Conservation (phyloP, 495 filamentous ascomycete species). For the Acidomyces sp. region DNA sequence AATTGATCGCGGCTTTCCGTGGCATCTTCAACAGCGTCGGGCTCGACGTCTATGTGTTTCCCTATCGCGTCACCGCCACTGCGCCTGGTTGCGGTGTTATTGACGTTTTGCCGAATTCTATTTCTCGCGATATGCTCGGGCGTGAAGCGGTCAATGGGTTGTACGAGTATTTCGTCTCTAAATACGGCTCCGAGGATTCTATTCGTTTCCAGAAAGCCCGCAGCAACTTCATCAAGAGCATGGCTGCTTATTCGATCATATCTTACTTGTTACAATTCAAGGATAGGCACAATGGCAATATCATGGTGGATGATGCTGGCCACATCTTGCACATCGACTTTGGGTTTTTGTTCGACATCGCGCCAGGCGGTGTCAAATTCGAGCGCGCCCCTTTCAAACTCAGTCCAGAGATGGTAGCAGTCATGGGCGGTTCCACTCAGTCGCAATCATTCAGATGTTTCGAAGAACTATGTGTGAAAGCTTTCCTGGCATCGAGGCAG, state of each 20-base stretch:
- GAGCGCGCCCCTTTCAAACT: constrained; percentile 98
- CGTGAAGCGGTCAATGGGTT: constrained; percentile 94
- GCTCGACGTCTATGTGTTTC: constrained; percentile 91
- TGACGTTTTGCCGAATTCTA: constrained; percentile 91
- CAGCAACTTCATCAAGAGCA: constrained; percentile 97
- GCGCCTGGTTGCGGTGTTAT: constrained; percentile 97
- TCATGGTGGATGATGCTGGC: constrained; percentile 94
- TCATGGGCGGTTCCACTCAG: constrained; percentile 78
- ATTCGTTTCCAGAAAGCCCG: constrained; percentile 89
- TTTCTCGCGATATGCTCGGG: constrained; percentile 96
- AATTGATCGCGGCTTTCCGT: constrained; percentile 95
- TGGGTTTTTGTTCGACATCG: constrained; percentile 98
- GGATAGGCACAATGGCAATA: constrained; percentile 97
- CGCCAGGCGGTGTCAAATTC: constrained; percentile 88
- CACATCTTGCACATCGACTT: constrained; percentile 99
- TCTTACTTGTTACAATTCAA: constrained; percentile 97
- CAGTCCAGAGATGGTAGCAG: constrained; percentile 90
- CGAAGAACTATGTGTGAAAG: constrained; percentile 89
- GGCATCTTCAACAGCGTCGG: constrained; percentile 91
- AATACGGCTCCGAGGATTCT: constrained; percentile 91
- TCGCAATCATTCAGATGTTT: constrained; percentile 91
- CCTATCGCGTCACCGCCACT: constrained; percentile 95
- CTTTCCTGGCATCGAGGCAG: constrained; percentile 81
- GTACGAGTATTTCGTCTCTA: constrained; percentile 94
- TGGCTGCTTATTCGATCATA: constrained; percentile 99